Base-by-base conservation (phyloP, 2,329 filamentous ascomycete species). In the Knufia petricola region DNA sequence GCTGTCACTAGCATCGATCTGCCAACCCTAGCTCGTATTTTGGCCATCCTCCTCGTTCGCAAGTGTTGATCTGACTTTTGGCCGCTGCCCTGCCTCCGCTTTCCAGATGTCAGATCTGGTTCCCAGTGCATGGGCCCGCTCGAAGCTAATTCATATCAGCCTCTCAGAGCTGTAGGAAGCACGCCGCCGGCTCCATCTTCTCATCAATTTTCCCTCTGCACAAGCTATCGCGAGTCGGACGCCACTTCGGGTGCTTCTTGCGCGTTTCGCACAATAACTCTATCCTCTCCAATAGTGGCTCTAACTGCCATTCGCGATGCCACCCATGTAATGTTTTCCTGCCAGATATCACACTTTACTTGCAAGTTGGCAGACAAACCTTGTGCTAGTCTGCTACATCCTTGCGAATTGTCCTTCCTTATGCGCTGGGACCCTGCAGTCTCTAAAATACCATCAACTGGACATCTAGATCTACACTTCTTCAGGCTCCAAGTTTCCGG, bases 401-500 rank as follows among this genome's bases (percentile, higher is more conserved):
- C 37, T 40, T 40, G 37, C 37, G 8, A 40, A 17, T 17, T 20
- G 7, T 24, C 21, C 37, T 17, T 40, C 26, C 6, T 28, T 28
- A 12, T 12, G 12, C 26, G 26, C 26, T 28, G 6, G 12, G 12
- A 6, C 26, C 26, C 12, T 6, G 26, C 26, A 28, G 26, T 40
- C 21, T n/a, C 8, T 40, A 40, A 6, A n/a, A 40, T 4, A 40
- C 37, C 19, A 9, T 40, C 15, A 6, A 40, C 8, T 23, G 8
- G 19, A 17, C 37, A 17, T 12, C 19, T 17, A 20, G 37, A 40
- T 40, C 37, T 17, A 40, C 21, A 40, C 37, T n/a, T 9, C 37
- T 40, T 40, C 37, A 40, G 21, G 37, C 17, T 40, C 37, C 21
- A 40, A 10, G 37, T 19, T 40, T 40, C 37, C 37, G 37, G 37